Conservation (phyloP, 2,329 filamentous ascomycete genomes). For the Periconia sp. region DNA sequence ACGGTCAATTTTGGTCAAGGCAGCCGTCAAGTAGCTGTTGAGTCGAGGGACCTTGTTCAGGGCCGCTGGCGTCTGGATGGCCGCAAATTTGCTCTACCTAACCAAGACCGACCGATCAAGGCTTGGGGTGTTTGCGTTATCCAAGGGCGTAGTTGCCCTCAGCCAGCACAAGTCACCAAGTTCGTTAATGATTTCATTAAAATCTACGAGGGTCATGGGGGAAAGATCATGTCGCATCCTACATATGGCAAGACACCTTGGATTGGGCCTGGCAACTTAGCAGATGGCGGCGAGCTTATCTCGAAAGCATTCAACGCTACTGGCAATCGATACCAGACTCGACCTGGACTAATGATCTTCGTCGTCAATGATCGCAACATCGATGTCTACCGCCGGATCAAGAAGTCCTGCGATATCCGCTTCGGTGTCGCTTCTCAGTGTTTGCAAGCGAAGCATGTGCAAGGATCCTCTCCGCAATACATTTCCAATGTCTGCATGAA, state of each 20-base stretch:
- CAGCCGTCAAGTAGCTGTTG: constrained; percentile 31
- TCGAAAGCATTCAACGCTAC: constrained; percentile 62
- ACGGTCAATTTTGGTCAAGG: constrained; percentile 67
- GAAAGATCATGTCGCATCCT: constrained; percentile 51
- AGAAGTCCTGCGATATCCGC: constrained; percentile 86
- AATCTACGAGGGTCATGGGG: constrained; percentile 67
- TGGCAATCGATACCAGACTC: constrained; percentile 59
- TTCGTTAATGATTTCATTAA: constrained; percentile 68
- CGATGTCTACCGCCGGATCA: constrained; percentile 80
- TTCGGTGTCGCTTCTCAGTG: constrained; percentile 86
- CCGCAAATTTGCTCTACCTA: constrained; percentile 75
- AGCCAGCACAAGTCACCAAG: constrained; percentile 52
- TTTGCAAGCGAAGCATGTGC: constrained; percentile 73
- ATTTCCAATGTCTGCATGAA: constrained; percentile 96
- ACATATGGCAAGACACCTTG: constrained; percentile 36
- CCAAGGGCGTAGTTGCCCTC: constrained; percentile 56
- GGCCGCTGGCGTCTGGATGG: constrained; percentile 90
- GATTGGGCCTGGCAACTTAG: constrained; percentile 37
- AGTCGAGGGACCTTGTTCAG: constrained; percentile 52
- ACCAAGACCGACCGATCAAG: constrained; percentile 63
- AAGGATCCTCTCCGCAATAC: constrained; percentile 78
- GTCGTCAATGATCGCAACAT: constrained; percentile 75
- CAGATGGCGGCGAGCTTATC: constrained; percentile 58
- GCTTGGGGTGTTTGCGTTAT: constrained; percentile 79
- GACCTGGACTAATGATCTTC: constrained; percentile 80